A percentile compares a stretch with the other conserved stretches of the same genome.
phyloP scores from a whole-genome alignment of 129 eudicot genomes.

The Helichrysum umbraculigerum region DNA sequence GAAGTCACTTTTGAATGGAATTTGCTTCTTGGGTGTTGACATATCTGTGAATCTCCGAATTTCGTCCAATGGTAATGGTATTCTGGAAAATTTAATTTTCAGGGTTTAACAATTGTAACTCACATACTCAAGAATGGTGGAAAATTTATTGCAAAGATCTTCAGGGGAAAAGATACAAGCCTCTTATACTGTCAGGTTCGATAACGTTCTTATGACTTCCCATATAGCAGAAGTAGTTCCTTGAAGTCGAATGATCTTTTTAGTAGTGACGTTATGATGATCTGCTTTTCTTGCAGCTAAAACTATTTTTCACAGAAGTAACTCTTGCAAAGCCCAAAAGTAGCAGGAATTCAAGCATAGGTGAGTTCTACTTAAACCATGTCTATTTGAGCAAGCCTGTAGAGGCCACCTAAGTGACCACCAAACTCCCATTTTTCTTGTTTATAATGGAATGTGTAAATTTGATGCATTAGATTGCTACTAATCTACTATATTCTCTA shows the following conservation, averaged over 20 bases:
- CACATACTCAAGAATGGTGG: constrained; percentile 92
- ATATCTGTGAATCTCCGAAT: constrained; percentile 7
- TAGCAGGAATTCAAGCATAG: constrained; percentile 98
- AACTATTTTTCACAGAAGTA: constrained; percentile 86
- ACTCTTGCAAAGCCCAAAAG: constrained; percentile 98
- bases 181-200: constrained; percentile 92
- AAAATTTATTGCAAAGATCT: constrained; percentile 95
- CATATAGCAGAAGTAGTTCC: background rate
- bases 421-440: background rate
- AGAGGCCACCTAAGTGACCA: background rate
- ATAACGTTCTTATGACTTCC: constrained; percentile 2
- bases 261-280: too few relatives aligned
- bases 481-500: background rate
- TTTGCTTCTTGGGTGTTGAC: background rate
- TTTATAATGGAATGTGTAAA: background rate
- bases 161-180: constrained; percentile 98
- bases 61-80: background rate
- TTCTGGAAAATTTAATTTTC: constrained; percentile 29
- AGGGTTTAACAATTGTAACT: constrained; percentile 96
- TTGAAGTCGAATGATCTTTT: background rate
- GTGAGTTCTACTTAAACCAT: constrained; percentile 44
- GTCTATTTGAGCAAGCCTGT: constrained; percentile 9
- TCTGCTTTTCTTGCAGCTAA: constrained; percentile 61
- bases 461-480: background rate
- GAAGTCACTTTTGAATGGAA: background rate